Evolutionary conservation across 2,329 filamentous ascomycete genomes (phyloP), one percentile per base, ranked within the genome.

Genomic region (Colletotrichum navitas): DNA sequence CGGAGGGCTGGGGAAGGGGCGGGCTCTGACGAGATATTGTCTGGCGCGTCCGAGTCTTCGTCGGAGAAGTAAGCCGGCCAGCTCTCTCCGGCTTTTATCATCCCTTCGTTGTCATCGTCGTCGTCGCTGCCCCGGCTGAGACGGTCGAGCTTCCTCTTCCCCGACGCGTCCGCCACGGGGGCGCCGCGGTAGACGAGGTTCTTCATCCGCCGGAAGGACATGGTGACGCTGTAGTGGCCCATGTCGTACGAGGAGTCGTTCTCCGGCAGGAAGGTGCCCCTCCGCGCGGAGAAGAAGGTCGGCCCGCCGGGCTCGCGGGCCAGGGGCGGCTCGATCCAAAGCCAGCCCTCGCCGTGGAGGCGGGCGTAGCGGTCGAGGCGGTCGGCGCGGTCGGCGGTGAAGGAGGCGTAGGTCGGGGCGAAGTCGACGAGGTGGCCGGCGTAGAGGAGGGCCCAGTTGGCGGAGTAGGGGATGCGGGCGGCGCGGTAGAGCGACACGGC

Each of bases 271-370:
- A 78, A 78, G 18, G 78, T 58, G 24, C 78, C 78, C 58, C 79
- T 81, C 63, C 79, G 81, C 26, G 78, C 81, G 10, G 60, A 64
- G 60, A 79, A 49, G 24, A 73, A 66, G 7, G 58, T 51, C 3
- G 74, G 63, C 1, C 61, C 74, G 2, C 36, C 74, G 21, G 58
- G 60, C 32, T 73, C 52, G 16, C 76, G 76, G 29, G 79, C 73
- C 2, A 86, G 76, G 0, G 84, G 84, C 4, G 81, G 80, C 69
- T 86, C 84, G 64, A 82, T 83, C 84, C 84, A 86, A 16, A 86
- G 78, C 81, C 82, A 85, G 11, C 83, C 83, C 1, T 78, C 75
- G 2, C 84, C 84, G 72, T 83, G 71, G 14, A 73, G 54, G 5
- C 74, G 76, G 45, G 60, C 75, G 66, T 85, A 86, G 2, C 76